Percentiles rank a stretch among this genome's conserved stretches.
Conservation (phyloP, 2,329 filamentous ascomycete species). For the Neofusicoccum umdonicola region DNA sequence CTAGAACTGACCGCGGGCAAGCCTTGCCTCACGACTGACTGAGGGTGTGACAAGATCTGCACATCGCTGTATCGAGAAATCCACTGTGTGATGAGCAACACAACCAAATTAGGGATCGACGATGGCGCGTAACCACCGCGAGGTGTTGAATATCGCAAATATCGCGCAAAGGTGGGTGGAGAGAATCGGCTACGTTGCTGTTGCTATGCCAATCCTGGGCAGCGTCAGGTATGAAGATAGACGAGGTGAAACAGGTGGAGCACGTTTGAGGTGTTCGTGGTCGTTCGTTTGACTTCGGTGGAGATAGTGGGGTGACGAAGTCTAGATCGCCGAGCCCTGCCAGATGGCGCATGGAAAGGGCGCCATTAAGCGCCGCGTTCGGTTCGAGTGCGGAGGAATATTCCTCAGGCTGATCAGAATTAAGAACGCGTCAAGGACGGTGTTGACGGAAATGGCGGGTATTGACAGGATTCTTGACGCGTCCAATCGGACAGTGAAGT, state of each 20-base stretch:
- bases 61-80: not conserved
- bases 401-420: conserved; percentile 2
- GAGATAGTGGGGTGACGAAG: conserved; percentile 10
- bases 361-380: conserved; percentile 6
- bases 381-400: not conserved
- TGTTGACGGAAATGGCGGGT: conserved; percentile 1
- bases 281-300: conserved; percentile 10
- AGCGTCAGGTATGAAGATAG: not conserved
- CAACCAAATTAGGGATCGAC: conserved; percentile 7
- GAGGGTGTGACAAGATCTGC: conserved; percentile 9
- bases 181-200: not conserved
- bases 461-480: not conserved
- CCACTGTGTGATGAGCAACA: conserved; percentile 1
- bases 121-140: not conserved
- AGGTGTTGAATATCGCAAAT: not conserved
- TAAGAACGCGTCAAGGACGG: conserved; percentile 3
- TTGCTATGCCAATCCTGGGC: conserved; percentile 1
- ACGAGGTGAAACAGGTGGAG: conserved; percentile 1
- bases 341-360: conserved; percentile 8
- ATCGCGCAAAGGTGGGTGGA: conserved; percentile 11
- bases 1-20: not conserved
- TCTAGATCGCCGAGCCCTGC: conserved; percentile 11
- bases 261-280: conserved; percentile 10
- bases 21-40: not conserved
- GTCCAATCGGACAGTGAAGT: not conserved